Evolutionary conservation across 495 filamentous ascomycete genomes (phyloP), one percentile per base, ranked within the genome.

Genomic region (Xylaria cubensis): DNA sequence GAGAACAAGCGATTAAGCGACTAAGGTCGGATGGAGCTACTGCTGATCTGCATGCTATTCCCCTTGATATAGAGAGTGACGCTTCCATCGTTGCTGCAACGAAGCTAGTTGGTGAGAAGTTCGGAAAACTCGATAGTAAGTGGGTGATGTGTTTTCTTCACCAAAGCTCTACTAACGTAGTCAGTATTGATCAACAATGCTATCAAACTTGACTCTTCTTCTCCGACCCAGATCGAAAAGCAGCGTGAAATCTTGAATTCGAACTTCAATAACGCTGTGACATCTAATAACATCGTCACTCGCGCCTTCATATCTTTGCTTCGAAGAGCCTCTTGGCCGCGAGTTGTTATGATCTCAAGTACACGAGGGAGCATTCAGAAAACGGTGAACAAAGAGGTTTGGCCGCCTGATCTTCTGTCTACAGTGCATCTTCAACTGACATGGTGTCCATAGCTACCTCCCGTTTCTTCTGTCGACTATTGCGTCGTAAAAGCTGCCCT

Each of bases 241-340:
- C 19, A 6, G 21, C 61, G 61, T 76, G 77, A 53, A 65, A 69
- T 48, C 46, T 76, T 29, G 66, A 67, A 76, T 77, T 17, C 77
- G 74, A 67, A 79, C 74, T 79, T 73, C 62, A 75, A 74, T 50
- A 70, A 56, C 32, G 26, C 64, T 44, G 74, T 83, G 24, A 78
- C 78, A 34, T 82, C 81, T 13, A 73, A 82, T 17, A 69, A 72
- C 9, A 66, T 77, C 24, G 71, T 83, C n/a, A 80, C 77, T n/a
- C 76, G 64, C 3, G 75, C 76, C 5, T 82, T 85, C 67, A 64
- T 74, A 3, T 74, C 78, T 7, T 70, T 83, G 8, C 78, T 83
- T 15, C 75, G 61, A 42, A 75, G 75, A 65, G 71, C 74, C 13
- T 41, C 71, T 2, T 64, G 71, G 69, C 69, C 72, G 2, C 64